A percentile compares a stretch with the other conserved stretches of the same genome.
phyloP scores from a whole-genome alignment of 495 filamentous ascomycete genomes.

The Saxophila tyrrhenica region DNA sequence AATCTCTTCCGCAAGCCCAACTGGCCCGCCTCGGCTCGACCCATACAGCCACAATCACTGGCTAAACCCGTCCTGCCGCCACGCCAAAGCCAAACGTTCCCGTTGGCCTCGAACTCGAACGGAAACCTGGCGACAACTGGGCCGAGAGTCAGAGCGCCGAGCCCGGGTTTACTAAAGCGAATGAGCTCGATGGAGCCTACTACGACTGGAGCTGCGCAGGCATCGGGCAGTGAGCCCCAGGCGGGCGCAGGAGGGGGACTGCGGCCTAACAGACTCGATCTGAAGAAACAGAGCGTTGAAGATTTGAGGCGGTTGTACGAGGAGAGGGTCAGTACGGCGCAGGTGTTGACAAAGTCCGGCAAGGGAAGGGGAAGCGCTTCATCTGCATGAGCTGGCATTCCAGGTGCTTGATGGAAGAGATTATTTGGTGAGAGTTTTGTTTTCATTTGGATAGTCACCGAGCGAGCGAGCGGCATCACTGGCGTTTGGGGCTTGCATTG shows the following conservation, averaged over 20 bases:
- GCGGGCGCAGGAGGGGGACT: not conserved
- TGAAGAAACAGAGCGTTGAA: constrained; percentile 29
- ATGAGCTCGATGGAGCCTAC: constrained; percentile 18
- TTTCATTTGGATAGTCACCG: not conserved
- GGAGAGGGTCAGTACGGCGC: constrained; percentile 27
- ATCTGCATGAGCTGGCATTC: not conserved
- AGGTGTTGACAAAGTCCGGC: constrained; percentile 4
- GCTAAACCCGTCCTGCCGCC: constrained; percentile 7
- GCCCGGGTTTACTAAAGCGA: constrained; percentile 24
- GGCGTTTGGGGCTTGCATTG: not conserved
- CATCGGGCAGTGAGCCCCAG: not conserved
- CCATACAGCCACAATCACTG: constrained; percentile 5
- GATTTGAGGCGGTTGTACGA: constrained; percentile 33
- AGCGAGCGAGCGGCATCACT: not conserved
- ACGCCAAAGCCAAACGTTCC: not conserved
- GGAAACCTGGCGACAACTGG: not conserved
- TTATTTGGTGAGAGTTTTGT: too few species aligned
- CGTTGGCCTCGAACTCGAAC: not conserved
- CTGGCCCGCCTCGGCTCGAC: constrained; percentile 22
- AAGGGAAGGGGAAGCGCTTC: not conserved
- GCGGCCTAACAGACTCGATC: constrained; percentile 21
- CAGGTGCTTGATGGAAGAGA: not conserved
- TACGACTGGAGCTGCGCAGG: not conserved
- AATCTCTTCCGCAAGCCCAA: constrained; percentile 24
- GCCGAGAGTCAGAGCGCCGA: constrained; percentile 19